Base-by-base conservation (phyloP, 768 basidiomycete species). In the Chiua virens region DNA sequence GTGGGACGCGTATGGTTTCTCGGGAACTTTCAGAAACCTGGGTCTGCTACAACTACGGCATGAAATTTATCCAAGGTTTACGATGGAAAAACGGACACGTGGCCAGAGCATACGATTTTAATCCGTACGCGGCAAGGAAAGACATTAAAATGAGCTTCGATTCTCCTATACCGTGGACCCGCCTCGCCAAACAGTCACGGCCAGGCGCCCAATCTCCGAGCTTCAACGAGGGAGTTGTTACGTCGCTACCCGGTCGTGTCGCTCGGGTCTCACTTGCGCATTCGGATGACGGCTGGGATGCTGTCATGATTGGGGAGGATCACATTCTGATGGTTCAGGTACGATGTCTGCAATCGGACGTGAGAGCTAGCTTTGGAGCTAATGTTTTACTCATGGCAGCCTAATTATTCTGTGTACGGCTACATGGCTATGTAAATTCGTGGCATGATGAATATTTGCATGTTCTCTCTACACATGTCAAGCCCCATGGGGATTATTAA, bases 281-380 rank as follows among this genome's bases (percentile, higher is more conserved):
- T 25, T 47, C 35, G 25, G 52, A 57, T 8, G 36, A 55, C 8
- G 58, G 57, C 10, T 70, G 68, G 66, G 61, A 62, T 5, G 62
- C 67, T 34, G 60, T 59, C 22, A 73, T 73, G 73, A 59, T 73
- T 13, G 61, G 68, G 5, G 73, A 74, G 50, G 61, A 74, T 44
- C 63, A 65, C 18, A 58, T 73, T 21, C 40, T 74, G 3, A 56
- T 69, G 49, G 66, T 73, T 34, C 61, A 69, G 52, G 72, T 71
- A 49, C 48, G 60, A 28, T 10, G 3, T 20, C 43, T 10, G 23
- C 17, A n/a, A 21, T 27, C 25, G 8, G 25, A 27, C 25, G 15
- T 21, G 11, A 15, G 21, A n/a, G 15, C 46, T 51, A 23, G 49
- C 48, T n/a, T 32, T 30, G 28, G 28, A 30, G 28, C 28, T 30